Base-by-base conservation (phyloP, 192 early-diverging fungal genomes). In the Allomyces macrogynus region DNA sequence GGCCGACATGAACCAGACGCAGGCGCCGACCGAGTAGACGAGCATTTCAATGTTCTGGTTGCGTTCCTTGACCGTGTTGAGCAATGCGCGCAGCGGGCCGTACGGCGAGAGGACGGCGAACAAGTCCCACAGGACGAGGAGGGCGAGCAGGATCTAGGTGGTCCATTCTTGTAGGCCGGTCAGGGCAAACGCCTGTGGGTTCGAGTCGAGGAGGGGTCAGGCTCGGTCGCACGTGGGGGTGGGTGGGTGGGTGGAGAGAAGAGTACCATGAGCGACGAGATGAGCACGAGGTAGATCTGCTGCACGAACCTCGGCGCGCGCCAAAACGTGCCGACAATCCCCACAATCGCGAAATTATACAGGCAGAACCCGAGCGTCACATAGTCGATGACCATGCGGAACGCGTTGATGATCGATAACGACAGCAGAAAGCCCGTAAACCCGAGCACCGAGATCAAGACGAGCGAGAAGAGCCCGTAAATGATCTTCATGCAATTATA, bases 111-210 rank as follows among this genome's bases (percentile, higher is more conserved):
- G 43, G 3, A 68, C 67, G 18, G 67, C 67, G 27, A 68, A 49
- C 12, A 68, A 61, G 61, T 68, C 67, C 67, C 67, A 68, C 14
- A 32, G n/a, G 0, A 62, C 67, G 11, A 68, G 60, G 14, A 68
- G 40, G 14, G 43, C 67, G 18, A 68, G 60, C 43, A 68, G 40
- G 32, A 68, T 42, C 67, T 64, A 68, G 2, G 67, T 68, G 25
- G 67, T 68, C 63, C 64, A 68, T n/a, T 68, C 67, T 24, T 40
- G 25, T 24, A 68, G 43, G 43, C 65, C 65, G 16, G 65, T 66
- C 43, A 66, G 44, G 43, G 40, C 44, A 14, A 60, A 66, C 1
- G 67, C 49, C 49, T 57, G n/a, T n/a, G n/a, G n/a, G n/a, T n/a
- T n/a, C n/a, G n/a, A n/a, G n/a, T n/a, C n/a, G n/a, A n/a, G n/a